Conservation (phyloP, 139 green algal species). For the Micromonas commoda region DNA sequence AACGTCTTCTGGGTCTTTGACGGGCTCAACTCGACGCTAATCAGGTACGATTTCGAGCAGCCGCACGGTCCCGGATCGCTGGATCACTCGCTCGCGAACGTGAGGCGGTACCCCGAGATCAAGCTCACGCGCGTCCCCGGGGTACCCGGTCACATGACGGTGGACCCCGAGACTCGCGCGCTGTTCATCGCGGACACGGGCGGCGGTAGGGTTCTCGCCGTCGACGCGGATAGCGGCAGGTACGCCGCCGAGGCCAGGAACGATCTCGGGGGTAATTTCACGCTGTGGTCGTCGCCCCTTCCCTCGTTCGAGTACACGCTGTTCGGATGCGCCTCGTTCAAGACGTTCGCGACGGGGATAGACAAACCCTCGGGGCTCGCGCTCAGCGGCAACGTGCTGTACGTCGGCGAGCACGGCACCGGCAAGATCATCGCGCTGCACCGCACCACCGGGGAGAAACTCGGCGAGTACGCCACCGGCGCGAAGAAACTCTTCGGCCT, state of each 20-base stretch:
- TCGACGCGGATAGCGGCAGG: slow-evolving; percentile 5
- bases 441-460: background rate
- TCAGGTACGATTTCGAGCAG: slow-evolving; percentile 25
- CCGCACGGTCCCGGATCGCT: slow-evolving; percentile 16
- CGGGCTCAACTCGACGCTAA: background rate
- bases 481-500: background rate
- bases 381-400: background rate
- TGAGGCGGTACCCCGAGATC: slow-evolving; percentile 14
- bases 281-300: background rate
- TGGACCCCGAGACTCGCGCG: background rate
- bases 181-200: slow-evolving; percentile 16
- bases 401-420: background rate
- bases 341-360: background rate
- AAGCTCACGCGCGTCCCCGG: background rate
- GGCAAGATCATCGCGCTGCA: slow-evolving; percentile 15
- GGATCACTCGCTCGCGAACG: slow-evolving; percentile 13
- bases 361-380: background rate
- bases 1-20: slow-evolving; percentile 27
- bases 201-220: background rate
- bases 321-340: background rate
- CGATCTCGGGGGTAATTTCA: slow-evolving; percentile 21
- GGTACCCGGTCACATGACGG: background rate
- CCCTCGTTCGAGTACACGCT: slow-evolving; percentile 18
- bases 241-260: background rate
- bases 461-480: slow-evolving; percentile 7